Base-by-base conservation (phyloP, 345 rosid species). In the Eucalyptus fibrosa region DNA sequence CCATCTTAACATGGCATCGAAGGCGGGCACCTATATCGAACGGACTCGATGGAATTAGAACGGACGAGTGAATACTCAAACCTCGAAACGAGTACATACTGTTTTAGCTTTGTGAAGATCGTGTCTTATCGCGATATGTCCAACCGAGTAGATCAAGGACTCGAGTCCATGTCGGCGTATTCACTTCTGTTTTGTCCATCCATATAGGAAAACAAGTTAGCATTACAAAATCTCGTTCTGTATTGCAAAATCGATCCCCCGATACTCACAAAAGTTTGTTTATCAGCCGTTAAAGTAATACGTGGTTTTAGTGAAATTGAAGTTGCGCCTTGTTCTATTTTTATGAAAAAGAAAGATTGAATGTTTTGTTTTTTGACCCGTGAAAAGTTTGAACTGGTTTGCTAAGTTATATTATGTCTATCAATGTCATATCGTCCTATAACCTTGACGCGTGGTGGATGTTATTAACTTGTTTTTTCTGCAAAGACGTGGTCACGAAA, bases 1-100 rank as follows among this genome's bases (percentile, higher is more conserved):
- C 47, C 30, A 24, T 12, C 85, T 40, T 21, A 2, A 40, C 28
- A 5, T 12, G 30, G 47, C 45, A 37, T 72, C 26, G 28, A 19
- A 19, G 26, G 0, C 28, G 15, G 81, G 24, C 12, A 5, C 24
- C 3, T 5, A 6, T 9, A 5, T 34, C 7, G 4, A 34, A 18
- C 19, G 17, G 17, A 14, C 37, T 32, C 80, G 42, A 8, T 5
- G 80, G 34, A 32, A 67, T 32, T 34, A 18, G 44, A 34, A 10
- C 4, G 7, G 28, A 77, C 7, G 28, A 5, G 24, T 7, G 30
- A 21, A 37, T 9, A 5, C 81, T 18, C 23, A 10, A 19, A 34
- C 42, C 23, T 69, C 12, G 81, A 2, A 17, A 19, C 62, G 30
- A 26, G 44, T 34, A 18, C 13, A 21, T 72, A 5, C 82, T 2